Base-by-base conservation (phyloP, 768 basidiomycete genomes). In the Tylopilus rubrobrunneus region DNA sequence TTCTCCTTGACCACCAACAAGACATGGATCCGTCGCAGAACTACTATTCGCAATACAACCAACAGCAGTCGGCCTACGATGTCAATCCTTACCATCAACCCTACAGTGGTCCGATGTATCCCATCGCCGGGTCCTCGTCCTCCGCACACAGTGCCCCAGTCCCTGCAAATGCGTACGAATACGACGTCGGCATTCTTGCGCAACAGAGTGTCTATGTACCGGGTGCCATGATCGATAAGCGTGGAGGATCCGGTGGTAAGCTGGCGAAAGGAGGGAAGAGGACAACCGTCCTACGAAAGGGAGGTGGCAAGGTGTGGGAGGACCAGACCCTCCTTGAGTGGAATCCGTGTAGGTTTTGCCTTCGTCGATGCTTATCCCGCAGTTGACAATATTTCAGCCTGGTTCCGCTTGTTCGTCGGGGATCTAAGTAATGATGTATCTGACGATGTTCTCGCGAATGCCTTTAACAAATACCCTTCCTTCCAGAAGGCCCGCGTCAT, bases 341-440 rank as follows among this genome's bases (percentile, higher is more conserved):
- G 97, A 97, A 92, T 74, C 89, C 96, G 49, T 84, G 95, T 97
- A 66, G 60, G 90, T 78, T 9, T 17, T 28, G 4, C 34, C 37
- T 51, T 36, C 17, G 12, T n/a, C 45, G 34, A 25, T 10, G 43
- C 34, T 33, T 8, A 2, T 23, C 14, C 10, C 45, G 2, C 8
- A 7, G 61, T 58, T 61, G 29, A 63, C 28, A 1, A 41, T 42
- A 40, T 41, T 52, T 39, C 12, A 96, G 94, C 91, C 14, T 98
- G 95, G 95, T 99, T 96, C 75, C 84, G 97, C 28, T 74, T 99
- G 40, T 99, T 99, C 65, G 94, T 98, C 21, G 97, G 97, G 40
- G 96, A 99, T 71, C 80, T 98, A 34, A 96, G 94, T 64, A 98
- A 98, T 67, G 97, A 98, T 72, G 94, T 98, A 40, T 94, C 92